Evolutionary conservation across 2,329 filamentous ascomycete genomes (phyloP).

Genomic region (Arthrobotrys conoides): DNA sequence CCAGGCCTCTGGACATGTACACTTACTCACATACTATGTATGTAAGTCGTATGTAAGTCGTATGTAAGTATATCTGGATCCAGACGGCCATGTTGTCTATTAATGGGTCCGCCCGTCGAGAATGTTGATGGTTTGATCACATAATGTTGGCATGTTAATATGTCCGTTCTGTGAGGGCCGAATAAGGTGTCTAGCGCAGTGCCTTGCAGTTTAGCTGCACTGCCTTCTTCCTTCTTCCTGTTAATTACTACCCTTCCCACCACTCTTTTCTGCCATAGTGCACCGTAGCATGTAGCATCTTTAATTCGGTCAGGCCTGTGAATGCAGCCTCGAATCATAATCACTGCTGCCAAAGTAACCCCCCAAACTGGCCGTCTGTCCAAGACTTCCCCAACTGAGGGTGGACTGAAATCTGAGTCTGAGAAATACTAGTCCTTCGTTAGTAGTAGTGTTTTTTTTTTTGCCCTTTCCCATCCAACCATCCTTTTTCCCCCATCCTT

Average conservation of each 20-base stretch:
- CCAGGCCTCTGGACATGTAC: not conserved
- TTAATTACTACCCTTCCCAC: slow-evolving; percentile 29
- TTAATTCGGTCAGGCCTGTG: slow-evolving; percentile 32
- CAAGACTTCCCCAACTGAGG: slow-evolving; percentile 34
- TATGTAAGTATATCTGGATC: not conserved
- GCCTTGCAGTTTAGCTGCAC: slow-evolving; percentile 34
- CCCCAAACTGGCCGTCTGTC: slow-evolving; percentile 33
- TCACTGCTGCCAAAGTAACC: slow-evolving; percentile 33
- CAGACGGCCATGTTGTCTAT: not conserved
- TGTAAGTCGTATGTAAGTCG: too few relatives aligned
- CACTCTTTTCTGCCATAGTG: slow-evolving; percentile 32
- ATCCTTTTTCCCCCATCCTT: slow-evolving; percentile 23
- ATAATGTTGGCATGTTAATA: slow-evolving; percentile 35
- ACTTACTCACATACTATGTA: not conserved
- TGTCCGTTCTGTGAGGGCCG: slow-evolving; percentile 32
- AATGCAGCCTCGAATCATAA: slow-evolving; percentile 35
- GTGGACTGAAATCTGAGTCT: slow-evolving; percentile 27
- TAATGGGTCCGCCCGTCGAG: slow-evolving; percentile 5
- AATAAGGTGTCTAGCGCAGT: slow-evolving; percentile 30
- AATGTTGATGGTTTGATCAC: slow-evolving; percentile 25
- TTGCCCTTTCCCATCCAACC: slow-evolving; percentile 16
- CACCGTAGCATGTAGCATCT: slow-evolving; percentile 32
- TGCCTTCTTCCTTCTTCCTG: slow-evolving; percentile 26
- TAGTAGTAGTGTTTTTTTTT: slow-evolving; percentile 19
- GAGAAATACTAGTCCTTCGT: slow-evolving; percentile 23